These are phyloP conservation scores for Paulownia fortunei DNA, from an alignment of 257 asterid genomes.

Conservation along the genomic window DNA sequence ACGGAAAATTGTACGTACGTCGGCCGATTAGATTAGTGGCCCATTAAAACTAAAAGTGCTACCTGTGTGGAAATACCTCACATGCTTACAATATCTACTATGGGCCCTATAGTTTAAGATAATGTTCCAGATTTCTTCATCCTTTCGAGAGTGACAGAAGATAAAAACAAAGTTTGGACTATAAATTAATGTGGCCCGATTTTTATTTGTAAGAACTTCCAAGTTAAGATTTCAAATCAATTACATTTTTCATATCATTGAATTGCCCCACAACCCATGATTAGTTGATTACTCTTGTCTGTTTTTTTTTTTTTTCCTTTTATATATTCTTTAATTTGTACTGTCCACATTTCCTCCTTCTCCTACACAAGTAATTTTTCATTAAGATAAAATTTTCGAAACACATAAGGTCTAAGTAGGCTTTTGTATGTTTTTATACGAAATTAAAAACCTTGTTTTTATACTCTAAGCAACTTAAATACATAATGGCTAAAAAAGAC, in stretches of 20 bases:
- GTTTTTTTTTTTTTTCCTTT: neutral
- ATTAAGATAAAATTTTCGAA: too few relatives aligned
- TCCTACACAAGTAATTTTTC: too few relatives aligned
- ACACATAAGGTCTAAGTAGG: too few relatives aligned
- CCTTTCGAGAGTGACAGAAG: neutral
- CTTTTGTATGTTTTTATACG: too few relatives aligned
- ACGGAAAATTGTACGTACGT: neutral
- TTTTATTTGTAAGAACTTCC: neutral
- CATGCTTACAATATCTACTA: slow-evolving; percentile 5
- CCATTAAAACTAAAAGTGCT: slow-evolving; percentile 20
- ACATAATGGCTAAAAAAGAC: too few relatives aligned
- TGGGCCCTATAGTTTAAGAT: neutral
- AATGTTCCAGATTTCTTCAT: neutral
- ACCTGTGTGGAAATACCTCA: slow-evolving; percentile 15
- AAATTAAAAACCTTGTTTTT: too few relatives aligned
- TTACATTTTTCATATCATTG: slow-evolving; percentile 23
- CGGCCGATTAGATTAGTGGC: slow-evolving; percentile 16
- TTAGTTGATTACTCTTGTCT: slow-evolving; percentile 29
- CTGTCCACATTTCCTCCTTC: too few relatives aligned
- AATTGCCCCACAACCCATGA: slow-evolving; percentile 34
- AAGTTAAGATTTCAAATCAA: slow-evolving; percentile 22
- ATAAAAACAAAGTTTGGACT: neutral
- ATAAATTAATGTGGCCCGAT: slow-evolving; percentile 22
- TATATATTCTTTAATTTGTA: too few relatives aligned
- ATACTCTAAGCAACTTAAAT: too few relatives aligned